Base-by-base conservation (phyloP, 106 monocot species). In the Acorus calamus region DNA sequence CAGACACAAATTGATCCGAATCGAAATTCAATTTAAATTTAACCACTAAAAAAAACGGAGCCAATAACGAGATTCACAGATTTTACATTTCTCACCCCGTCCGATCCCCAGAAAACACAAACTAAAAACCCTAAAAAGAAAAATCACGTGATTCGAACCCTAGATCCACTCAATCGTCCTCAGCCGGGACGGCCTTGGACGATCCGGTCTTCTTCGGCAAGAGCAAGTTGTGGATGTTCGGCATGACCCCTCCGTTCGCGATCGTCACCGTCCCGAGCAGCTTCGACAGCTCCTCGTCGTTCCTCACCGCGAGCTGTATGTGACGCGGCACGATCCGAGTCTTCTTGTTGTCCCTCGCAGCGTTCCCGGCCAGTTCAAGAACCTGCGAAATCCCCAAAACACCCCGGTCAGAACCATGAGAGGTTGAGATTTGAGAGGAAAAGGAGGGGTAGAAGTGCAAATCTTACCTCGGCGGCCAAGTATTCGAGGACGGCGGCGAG, bases 401-500 rank as follows among this genome's bases (percentile, higher is more conserved):
- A 28, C 28, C 28, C 28, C 28, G 0, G 28, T 28, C 28, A 28
- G 28, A 28, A 28, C 28, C 28, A 28, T 28, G 28, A 28, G 28
- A 28, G 28, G 28, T 0, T 28, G 28, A 28, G 28, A 28, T 28
- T 28, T 28, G 28, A 28, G 28, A 28, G 28, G 28, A 1, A 28
- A 28, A 28, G 28, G 28, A 28, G 28, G 28, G 28, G 28, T 28
- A 28, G 28, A 28, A 28, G 28, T 28, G 28, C 0, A 28, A 28
- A 28, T 28, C 28, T 10, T 74, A 75, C 80, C 72, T 81, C 80
- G 14, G 80, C 76, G 44, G 80, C 76, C 44, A 81, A 72, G 64
- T 80, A 81, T 63, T 77, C 76, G 44, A 81, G 69, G 49, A 81
- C 76, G 64, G 81, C 81, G 46, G 81, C 81, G 55, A 81, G 77